Percentiles rank a stretch among this genome's conserved stretches.
These are phyloP conservation scores for Phytophthora macrochlamydospora DNA, from an alignment of 352 stramenopile species.

Conservation along the genomic window DNA sequence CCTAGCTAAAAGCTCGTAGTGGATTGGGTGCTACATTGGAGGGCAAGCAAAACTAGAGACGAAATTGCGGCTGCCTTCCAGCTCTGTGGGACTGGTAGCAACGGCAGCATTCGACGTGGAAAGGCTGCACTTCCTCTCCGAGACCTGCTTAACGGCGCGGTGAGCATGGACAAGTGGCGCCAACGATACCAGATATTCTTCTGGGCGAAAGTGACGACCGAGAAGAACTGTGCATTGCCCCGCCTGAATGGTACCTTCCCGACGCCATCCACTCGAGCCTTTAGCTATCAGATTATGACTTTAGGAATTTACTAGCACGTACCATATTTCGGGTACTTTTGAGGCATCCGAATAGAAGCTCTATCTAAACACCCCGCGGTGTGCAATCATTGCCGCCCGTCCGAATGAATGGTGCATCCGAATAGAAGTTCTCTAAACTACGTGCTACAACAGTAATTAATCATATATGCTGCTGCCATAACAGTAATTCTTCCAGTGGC, in stretches of 20 bases:
- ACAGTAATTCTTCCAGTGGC: too few relatives aligned
- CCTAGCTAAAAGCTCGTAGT: background rate
- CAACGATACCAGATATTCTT: background rate
- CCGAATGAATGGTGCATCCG: too few relatives aligned
- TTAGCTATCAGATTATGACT: background rate
- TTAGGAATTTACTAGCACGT: background rate
- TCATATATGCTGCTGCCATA: too few relatives aligned
- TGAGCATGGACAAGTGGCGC: background rate
- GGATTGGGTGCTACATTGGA: background rate
- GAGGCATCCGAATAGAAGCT: background rate
- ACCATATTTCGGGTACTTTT: conserved; percentile 8
- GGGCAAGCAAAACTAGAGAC: background rate
- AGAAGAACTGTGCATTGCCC: background rate
- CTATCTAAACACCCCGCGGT: too few relatives aligned
- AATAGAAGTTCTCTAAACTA: too few relatives aligned
- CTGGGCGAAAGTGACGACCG: background rate
- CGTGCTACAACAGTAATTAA: too few relatives aligned
- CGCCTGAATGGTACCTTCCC: conserved; percentile 3
- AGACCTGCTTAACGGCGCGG: background rate
- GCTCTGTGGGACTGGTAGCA: background rate
- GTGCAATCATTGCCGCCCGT: too few relatives aligned
- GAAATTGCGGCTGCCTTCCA: background rate
- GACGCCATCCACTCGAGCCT: conserved; percentile 4
- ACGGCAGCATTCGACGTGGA: background rate
- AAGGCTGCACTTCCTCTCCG: background rate